A percentile compares a stretch with the other conserved stretches of the same genome.
phyloP scores from a whole-genome alignment of 306 rosid genomes.

The Begonia loranthoides region DNA sequence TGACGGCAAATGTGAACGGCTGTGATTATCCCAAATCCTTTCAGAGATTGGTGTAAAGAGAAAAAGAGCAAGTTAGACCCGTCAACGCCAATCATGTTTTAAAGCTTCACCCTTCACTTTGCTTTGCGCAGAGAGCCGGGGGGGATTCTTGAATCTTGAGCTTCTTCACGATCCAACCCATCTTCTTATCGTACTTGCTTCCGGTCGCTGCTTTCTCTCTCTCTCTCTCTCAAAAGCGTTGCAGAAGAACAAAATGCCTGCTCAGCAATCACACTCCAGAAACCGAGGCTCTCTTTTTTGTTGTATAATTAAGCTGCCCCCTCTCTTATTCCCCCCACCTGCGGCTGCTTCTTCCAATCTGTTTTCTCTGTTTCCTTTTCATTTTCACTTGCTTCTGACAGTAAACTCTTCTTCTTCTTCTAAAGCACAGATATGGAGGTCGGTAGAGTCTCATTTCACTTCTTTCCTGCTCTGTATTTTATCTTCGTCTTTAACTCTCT shows the following conservation, averaged over 20 bases:
- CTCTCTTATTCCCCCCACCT: no score
- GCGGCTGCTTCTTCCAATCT: no score
- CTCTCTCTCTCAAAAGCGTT: slow-evolving; percentile 8
- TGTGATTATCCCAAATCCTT: background rate
- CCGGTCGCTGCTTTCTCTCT: background rate
- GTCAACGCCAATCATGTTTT: slow-evolving; percentile 70
- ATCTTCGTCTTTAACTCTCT: no score
- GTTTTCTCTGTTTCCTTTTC: no score
- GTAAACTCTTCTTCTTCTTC: slow-evolving; percentile 9
- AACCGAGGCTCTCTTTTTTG: no score
- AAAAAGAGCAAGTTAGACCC: slow-evolving; percentile 27
- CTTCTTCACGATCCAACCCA: slow-evolving; percentile 4
- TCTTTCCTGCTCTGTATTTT: background rate
- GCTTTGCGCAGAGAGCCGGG: slow-evolving; percentile 20
- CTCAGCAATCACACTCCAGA: no score
- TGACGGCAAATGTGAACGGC: background rate
- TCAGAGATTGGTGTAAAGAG: background rate
- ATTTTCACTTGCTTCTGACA: background rate
- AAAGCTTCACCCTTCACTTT: slow-evolving; percentile 8
- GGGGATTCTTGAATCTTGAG: slow-evolving; percentile 32
- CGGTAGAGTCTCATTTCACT: background rate
- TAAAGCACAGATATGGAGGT: no score
- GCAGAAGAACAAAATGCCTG: slow-evolving; percentile 1
- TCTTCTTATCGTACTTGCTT: slow-evolving; percentile 10
- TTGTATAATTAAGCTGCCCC: no score